Conservation (phyloP, 139 green algal genomes). For the Marvania coccoides region DNA sequence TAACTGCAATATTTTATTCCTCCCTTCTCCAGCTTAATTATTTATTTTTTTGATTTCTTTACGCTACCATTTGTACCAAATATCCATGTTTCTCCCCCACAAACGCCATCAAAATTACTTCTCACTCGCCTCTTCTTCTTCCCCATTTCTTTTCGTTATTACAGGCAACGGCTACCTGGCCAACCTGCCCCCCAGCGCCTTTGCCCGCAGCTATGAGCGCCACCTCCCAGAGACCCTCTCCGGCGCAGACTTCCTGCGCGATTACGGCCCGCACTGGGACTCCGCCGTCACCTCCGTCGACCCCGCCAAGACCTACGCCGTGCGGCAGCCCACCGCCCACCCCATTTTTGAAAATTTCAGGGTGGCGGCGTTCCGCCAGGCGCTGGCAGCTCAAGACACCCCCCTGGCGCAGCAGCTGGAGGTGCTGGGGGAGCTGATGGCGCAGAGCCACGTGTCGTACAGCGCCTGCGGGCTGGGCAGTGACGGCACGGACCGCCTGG, state of each 20-base stretch:
- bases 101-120: background rate
- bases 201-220: conserved; percentile 31
- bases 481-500: conserved; percentile 54
- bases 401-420: conserved; percentile 15
- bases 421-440: conserved; percentile 88
- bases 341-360: conserved; percentile 77
- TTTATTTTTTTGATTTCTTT: too few relatives aligned
- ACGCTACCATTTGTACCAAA: too few relatives aligned
- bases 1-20: too few relatives aligned
- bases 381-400: conserved; percentile 19
- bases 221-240: conserved; percentile 52
- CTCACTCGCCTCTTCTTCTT: too few relatives aligned
- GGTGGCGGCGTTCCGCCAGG: conserved; percentile 57
- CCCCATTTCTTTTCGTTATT: too few relatives aligned
- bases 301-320: conserved; percentile 33
- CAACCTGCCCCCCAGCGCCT: conserved; percentile 49
- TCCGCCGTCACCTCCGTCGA: conserved; percentile 53
- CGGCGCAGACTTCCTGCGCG: conserved; percentile 60
- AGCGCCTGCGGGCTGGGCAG: conserved; percentile 55
- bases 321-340: conserved; percentile 59
- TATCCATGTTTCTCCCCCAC: too few relatives aligned
- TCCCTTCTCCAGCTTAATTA: too few relatives aligned
- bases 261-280: conserved; percentile 62
- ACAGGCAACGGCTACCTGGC: conserved; percentile 50
- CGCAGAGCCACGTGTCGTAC: conserved; percentile 71